Conservation (phyloP, 192 early-diverging fungal species). For the Spinellus fusiger region DNA sequence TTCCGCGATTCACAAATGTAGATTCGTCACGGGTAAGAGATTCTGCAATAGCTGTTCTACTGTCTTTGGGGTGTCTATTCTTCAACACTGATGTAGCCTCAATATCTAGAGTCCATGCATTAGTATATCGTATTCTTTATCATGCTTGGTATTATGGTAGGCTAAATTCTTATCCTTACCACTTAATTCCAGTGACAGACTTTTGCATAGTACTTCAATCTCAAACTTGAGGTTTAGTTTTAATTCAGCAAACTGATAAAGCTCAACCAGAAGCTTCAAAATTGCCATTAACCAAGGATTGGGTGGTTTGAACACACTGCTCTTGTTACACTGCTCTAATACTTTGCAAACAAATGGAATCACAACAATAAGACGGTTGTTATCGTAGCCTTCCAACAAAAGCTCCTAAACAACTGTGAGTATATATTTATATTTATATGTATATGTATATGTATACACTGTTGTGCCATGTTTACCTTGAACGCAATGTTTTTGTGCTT, state of each 20-base stretch:
- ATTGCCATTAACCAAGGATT: slow-evolving; percentile 98
- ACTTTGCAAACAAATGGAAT: slow-evolving; percentile 99
- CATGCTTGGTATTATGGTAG: slow-evolving; percentile 2
- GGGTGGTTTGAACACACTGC: slow-evolving; percentile 86
- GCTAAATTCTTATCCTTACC: neutral
- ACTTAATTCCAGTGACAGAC: slow-evolving; percentile 77
- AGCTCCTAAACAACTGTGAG: slow-evolving; percentile 69
- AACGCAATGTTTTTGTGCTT: slow-evolving; percentile 93
- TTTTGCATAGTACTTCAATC: slow-evolving; percentile 96
- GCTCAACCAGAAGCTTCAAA: slow-evolving; percentile 82
- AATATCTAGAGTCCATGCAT: slow-evolving; percentile 36
- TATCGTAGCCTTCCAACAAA: slow-evolving; percentile 86
- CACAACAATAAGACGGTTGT: slow-evolving; percentile 82
- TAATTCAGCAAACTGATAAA: slow-evolving; percentile 88
- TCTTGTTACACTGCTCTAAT: slow-evolving; percentile 78
- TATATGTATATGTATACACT: no score
- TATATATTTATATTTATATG: no score
- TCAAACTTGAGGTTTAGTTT: slow-evolving; percentile 96
- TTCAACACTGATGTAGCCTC: slow-evolving; percentile 60
- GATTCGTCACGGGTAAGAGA: neutral
- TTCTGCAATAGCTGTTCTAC: neutral
- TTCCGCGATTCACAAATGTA: neutral
- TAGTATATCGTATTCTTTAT: neutral
- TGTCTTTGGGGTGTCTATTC: slow-evolving; percentile 46
- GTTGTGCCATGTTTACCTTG: slow-evolving; percentile 60